phyloP scores from a whole-genome alignment of 106 monocot species.

The Allium cepa region DNA sequence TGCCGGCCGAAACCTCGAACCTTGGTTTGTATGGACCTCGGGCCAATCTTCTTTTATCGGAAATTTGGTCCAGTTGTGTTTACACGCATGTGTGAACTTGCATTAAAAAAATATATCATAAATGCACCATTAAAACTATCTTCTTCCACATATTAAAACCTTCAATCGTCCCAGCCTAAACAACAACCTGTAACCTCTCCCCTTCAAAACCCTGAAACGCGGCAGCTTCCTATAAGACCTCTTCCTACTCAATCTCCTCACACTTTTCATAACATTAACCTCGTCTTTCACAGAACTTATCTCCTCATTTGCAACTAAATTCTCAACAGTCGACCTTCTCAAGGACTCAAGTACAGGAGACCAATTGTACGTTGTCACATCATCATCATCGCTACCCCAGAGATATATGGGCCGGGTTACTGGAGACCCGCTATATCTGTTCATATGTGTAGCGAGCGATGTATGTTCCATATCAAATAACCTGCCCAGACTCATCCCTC shows the following conservation, averaged over 20 bases:
- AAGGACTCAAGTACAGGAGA: not conserved
- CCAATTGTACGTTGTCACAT: not conserved
- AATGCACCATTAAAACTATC: no score
- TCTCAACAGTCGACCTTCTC: not conserved
- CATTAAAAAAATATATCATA: no score
- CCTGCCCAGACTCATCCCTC: slow-evolving; percentile 6
- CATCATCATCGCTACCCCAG: slow-evolving; percentile 6
- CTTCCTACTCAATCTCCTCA: slow-evolving; percentile 3
- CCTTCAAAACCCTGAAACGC: not conserved
- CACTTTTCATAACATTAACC: not conserved
- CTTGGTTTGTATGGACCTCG: no score
- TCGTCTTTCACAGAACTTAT: not conserved
- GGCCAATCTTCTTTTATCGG: no score
- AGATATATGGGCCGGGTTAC: slow-evolving; percentile 1
- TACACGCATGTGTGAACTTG: no score
- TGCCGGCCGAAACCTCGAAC: no score
- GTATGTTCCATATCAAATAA: slow-evolving; percentile 13
- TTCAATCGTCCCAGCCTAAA: slow-evolving; percentile 1
- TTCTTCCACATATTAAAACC: slow-evolving; percentile 2
- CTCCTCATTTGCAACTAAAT: not conserved
- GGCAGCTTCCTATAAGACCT: slow-evolving; percentile 1
- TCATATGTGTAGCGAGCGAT: not conserved
- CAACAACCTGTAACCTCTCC: not conserved
- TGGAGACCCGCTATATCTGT: not conserved
- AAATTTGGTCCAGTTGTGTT: no score